Conservation (phyloP, 805 yeast genomes). For the Metschnikowia hibisci region DNA sequence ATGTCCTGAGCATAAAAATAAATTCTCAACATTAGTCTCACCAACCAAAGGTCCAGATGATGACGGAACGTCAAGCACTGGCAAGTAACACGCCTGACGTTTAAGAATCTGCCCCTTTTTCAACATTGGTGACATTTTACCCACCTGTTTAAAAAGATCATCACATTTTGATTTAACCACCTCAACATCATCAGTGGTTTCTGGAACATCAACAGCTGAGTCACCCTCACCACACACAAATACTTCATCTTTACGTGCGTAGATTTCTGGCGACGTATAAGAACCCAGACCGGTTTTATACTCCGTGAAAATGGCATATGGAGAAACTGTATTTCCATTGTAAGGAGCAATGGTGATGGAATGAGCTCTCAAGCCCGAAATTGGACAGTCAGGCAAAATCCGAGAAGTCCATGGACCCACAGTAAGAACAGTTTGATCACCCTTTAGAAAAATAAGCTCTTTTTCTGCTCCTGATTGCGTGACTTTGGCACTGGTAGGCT, state of each 20-base stretch:
- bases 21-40: slow-evolving; percentile 77
- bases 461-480: slow-evolving; percentile 22
- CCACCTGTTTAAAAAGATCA: slow-evolving; percentile 75
- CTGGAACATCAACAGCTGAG: slow-evolving; percentile 84
- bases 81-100: slow-evolving; percentile 92
- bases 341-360: slow-evolving; percentile 87
- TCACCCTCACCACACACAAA: slow-evolving; percentile 98
- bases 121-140: slow-evolving; percentile 66
- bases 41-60: slow-evolving; percentile 93
- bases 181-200: slow-evolving; percentile 88
- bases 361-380: slow-evolving; percentile 90
- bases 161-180: slow-evolving; percentile 87
- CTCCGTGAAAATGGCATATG: slow-evolving; percentile 93
- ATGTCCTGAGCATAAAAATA: slow-evolving; percentile 86
- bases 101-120: slow-evolving; percentile 70
- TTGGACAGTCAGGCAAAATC: slow-evolving; percentile 88
- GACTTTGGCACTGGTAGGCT: slow-evolving; percentile 36
- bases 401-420: slow-evolving; percentile 98
- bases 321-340: slow-evolving; percentile 66
- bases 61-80: slow-evolving; percentile 90
- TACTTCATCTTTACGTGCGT: slow-evolving; percentile 92
- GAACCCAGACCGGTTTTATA: slow-evolving; percentile 62
- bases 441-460: slow-evolving; percentile 47
- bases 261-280: slow-evolving; percentile 88
- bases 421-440: slow-evolving; percentile 76